These are phyloP conservation scores for Cryptomeria japonica DNA, from an alignment of 75 land plant genomes.

Conservation along the genomic window DNA sequence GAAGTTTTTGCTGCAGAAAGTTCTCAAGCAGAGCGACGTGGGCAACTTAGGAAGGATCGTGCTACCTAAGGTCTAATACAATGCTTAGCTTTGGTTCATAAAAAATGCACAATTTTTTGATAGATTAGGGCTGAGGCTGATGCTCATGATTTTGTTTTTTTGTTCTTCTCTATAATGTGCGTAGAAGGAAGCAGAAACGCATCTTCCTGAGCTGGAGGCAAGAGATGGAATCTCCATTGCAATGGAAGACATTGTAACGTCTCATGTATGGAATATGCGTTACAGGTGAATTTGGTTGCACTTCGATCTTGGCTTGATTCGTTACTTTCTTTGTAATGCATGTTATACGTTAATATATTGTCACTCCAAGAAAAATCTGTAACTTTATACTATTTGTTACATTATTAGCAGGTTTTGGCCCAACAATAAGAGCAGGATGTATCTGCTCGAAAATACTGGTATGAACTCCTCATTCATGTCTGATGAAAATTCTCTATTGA, in stretches of 20 bases:
- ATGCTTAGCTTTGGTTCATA: neutral
- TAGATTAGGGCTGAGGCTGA: neutral
- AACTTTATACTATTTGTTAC: neutral
- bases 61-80: slow-evolving; percentile 69
- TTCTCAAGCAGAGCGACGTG: slow-evolving; percentile 90
- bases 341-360: neutral
- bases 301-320: neutral
- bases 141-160: neutral
- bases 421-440: slow-evolving; percentile 99
- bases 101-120: neutral
- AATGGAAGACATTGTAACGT: slow-evolving; percentile 89
- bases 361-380: neutral
- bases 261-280: slow-evolving; percentile 80
- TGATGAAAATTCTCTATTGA: neutral
- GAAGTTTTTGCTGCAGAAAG: slow-evolving; percentile 81
- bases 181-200: slow-evolving; percentile 90
- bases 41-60: slow-evolving; percentile 94
- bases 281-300: slow-evolving; percentile 60
- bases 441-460: slow-evolving; percentile 97
- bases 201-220: slow-evolving; percentile 75
- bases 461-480: neutral
- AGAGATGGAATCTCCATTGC: slow-evolving; percentile 81
- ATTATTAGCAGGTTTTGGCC: slow-evolving; percentile 81
- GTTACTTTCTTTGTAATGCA: neutral
- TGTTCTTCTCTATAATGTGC: slow-evolving; percentile 3